Evolutionary conservation across 1,139 yeast species (phyloP).

Genomic region (Debaryomyces psychrophilus): DNA sequence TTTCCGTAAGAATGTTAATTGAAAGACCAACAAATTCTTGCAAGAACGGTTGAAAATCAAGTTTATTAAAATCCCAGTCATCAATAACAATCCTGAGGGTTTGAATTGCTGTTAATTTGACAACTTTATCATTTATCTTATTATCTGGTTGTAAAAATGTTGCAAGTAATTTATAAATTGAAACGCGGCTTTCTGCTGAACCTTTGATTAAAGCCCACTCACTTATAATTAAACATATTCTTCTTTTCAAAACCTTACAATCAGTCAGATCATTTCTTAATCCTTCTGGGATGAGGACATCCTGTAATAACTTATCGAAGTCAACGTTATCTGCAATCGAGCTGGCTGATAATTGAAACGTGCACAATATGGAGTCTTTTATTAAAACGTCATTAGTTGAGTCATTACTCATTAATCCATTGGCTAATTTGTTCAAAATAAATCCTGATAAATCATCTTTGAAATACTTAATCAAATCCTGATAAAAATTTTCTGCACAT

Average conservation of each 20-base stretch:
- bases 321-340: constrained; percentile 66
- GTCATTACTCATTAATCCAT: constrained; percentile 41
- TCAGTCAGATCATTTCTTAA: constrained; percentile 47
- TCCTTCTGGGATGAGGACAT: constrained; percentile 71
- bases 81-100: constrained; percentile 70
- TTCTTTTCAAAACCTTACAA: constrained; percentile 67
- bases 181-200: constrained; percentile 57
- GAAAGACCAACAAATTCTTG: constrained; percentile 54
- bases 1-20: constrained; percentile 47
- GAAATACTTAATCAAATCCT: constrained; percentile 69
- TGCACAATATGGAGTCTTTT: constrained; percentile 81
- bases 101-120: constrained; percentile 73
- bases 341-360: constrained; percentile 75
- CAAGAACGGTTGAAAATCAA: constrained; percentile 66
- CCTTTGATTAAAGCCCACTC: constrained; percentile 82
- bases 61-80: constrained; percentile 83
- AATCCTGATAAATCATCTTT: constrained; percentile 63
- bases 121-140: constrained; percentile 68
- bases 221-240: constrained; percentile 72
- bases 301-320: constrained; percentile 60
- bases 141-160: constrained; percentile 45
- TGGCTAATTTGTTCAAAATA: constrained; percentile 64
- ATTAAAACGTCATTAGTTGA: constrained; percentile 56
- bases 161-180: constrained; percentile 60
- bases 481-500: constrained; percentile 84